Evolutionary conservation across 805 yeast species (phyloP), one percentile per base, ranked within the genome.

Genomic region (Teunomyces aglyptinius): DNA sequence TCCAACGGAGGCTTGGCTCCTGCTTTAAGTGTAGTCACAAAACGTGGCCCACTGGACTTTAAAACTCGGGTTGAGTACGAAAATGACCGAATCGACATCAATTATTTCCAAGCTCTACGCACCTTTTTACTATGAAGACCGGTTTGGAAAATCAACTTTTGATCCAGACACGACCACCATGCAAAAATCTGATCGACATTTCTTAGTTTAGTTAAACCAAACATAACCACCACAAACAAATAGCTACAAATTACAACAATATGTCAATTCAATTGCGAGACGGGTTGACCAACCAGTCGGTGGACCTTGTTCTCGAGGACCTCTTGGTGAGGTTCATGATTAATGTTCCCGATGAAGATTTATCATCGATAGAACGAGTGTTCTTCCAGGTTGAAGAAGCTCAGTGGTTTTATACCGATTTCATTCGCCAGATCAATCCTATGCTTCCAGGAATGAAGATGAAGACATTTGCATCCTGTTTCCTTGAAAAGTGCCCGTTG

Each of bases 351-450:
- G 80, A 82, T 4, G 97, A 92, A 59, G 99, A 94, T 64, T 70
- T 92, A 44, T 81, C 94, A 28, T 78, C 91, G 12, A 77, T 83
- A 24, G 92, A 70, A 50, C 76, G 99, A 60, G 86, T 91, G 20
- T 80, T 90, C 59, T 94, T 94, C 70, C 96, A 91, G 63, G 84
- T 94, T 35, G 99, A 94, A 71, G 98, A 94, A 65, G 99, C 99
- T 2, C 97, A 90, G 56, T 94, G 99, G 99, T 94, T 87, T 61
- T 94, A 91, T 66, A 78, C 86, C 42, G 99, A 94, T 66, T 91
- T 85, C 57, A 75, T 85, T 10, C 77, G 91, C 29, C 78, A 77
- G 29, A 68, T 84, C 56, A 86, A 89, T 62, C 91, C 94, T 3
- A 64, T 75, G 27, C 73, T 92, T 48, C 98, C 97, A 1, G 61